Base-by-base conservation (phyloP, 1,139 yeast species). In the Hyphopichia burtonii region DNA sequence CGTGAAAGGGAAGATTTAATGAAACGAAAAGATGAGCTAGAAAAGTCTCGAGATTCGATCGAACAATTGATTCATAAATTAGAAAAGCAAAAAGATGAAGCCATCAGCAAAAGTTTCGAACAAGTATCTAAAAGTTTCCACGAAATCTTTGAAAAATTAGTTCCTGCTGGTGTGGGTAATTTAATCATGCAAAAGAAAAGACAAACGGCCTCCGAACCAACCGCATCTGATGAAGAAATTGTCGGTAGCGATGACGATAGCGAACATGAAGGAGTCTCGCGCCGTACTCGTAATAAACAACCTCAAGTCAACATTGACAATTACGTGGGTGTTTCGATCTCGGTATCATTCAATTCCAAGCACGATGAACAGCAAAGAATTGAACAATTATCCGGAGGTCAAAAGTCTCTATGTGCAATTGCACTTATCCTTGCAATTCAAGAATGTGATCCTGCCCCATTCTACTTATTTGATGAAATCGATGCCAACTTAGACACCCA, bases 401-500 rank as follows among this genome's bases (percentile, higher is more conserved):
- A 93, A 58, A 93, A 93, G 59, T 87, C 98, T 0, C 69, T 93
- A 16, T 91, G 98, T 71, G 98, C 99, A 2, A 82, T 93, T 52
- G 91, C 98, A 0, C 75, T 93, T 40, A 91, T 93, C 49, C 75
- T 93, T 47, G 98, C 99, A 3, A 89, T 93, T 48, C 99, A 93
- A 66, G 82, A 78, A 58, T 88, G 95, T 52, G 98, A 93, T 53
- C 98, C 98, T 9, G 98, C 98, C 2, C 98, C 99, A 39, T 93
- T 93, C 61, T 93, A 93, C 59, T 67, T 93, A 41, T 90, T 93
- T 63, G 99, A 93, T 63, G 99, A 93, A 68, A 86, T 93, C 46
- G 99, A 93, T 66, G 97, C 98, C 8, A 93, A 93, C 52, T 73
- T 93, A 47, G 99, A 93, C 65, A 82, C 96, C 2, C 96, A 89